Conservation (phyloP, 2,329 filamentous ascomycete genomes). For the Fusarium succisae region DNA sequence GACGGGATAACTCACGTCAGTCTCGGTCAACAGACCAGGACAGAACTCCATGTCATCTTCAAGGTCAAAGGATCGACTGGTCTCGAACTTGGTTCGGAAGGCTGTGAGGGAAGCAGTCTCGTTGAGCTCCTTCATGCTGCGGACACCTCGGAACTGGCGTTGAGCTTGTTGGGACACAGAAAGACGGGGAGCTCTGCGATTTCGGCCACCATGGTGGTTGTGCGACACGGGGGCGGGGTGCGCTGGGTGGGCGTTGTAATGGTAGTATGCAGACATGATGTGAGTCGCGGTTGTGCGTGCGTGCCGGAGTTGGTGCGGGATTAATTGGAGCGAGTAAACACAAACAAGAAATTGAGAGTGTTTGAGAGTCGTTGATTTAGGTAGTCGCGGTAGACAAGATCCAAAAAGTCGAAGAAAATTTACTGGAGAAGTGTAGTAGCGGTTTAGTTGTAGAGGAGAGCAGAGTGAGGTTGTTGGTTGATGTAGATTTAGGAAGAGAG, state of each 20-base stretch:
- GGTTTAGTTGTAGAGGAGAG: slow-evolving; percentile 2
- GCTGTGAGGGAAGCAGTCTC: slow-evolving; percentile 79
- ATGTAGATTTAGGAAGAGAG: slow-evolving; percentile 35
- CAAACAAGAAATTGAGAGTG: slow-evolving; percentile 25
- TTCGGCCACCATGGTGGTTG: slow-evolving; percentile 85
- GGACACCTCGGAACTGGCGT: slow-evolving; percentile 85
- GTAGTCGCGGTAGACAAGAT: slow-evolving; percentile 13
- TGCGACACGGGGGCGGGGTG: slow-evolving; percentile 71
- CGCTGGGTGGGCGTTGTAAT: slow-evolving; percentile 68
- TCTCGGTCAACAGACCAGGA: slow-evolving; percentile 89
- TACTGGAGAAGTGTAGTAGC: neutral
- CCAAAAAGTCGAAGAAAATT: slow-evolving; percentile 19
- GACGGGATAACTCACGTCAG: slow-evolving; percentile 74
- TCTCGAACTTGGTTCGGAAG: slow-evolving; percentile 90
- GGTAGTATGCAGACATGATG: slow-evolving; percentile 72
- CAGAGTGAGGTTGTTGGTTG: slow-evolving; percentile 33
- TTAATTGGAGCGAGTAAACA: slow-evolving; percentile 38
- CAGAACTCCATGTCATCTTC: slow-evolving; percentile 98
- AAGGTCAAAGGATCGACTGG: slow-evolving; percentile 90
- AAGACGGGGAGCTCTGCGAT: slow-evolving; percentile 83
- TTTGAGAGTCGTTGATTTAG: slow-evolving; percentile 16
- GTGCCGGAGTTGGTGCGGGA: slow-evolving; percentile 40
- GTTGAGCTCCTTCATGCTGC: slow-evolving; percentile 85
- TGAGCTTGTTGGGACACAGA: slow-evolving; percentile 84
- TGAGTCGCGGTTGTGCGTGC: slow-evolving; percentile 17